Conservation (phyloP, 2,329 filamentous ascomycete species). For the Paecilomyces sp. region DNA sequence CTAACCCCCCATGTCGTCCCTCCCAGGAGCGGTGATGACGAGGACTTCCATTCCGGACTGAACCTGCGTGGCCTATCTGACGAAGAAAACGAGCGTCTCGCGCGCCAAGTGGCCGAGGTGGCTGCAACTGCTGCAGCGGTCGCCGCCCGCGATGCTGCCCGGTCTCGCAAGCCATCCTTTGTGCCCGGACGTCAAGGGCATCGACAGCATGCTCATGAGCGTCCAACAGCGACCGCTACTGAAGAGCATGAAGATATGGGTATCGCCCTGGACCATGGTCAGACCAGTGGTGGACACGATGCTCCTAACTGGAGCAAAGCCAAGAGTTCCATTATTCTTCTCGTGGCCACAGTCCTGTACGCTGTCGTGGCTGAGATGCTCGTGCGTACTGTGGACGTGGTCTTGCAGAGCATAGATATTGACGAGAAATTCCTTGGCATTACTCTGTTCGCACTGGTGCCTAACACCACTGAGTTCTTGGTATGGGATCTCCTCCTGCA, state of each 20-base stretch:
- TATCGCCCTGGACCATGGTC: conserved; percentile 31
- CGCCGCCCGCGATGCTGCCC: conserved; percentile 69
- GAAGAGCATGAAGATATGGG: conserved; percentile 44
- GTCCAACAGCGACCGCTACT: conserved; percentile 27
- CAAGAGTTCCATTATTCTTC: conserved; percentile 84
- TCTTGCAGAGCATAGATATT: conserved; percentile 80
- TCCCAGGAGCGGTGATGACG: conserved; percentile 52
- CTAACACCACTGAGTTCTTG: conserved; percentile 96
- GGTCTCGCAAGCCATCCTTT: conserved; percentile 44
- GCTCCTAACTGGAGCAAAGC: conserved; percentile 95
- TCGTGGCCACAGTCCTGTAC: conserved; percentile 84
- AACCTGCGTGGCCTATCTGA: conserved; percentile 62
- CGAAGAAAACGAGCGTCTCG: conserved; percentile 72
- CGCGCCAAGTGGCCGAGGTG: conserved; percentile 86
- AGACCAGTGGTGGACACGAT: conserved; percentile 69
- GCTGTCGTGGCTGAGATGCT: conserved; percentile 96
- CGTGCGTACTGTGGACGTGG: conserved; percentile 95
- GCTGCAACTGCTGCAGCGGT: conserved; percentile 85
- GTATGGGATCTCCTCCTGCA: conserved; percentile 45
- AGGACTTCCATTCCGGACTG: conserved; percentile 19
- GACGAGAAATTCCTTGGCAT: conserved; percentile 98
- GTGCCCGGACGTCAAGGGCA: conserved; percentile 23
- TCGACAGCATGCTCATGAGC: conserved; percentile 27
- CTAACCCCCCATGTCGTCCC: conserved; percentile 66
- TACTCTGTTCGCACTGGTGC: conserved; percentile 90